These are phyloP conservation scores for Thielaviopsis musarum DNA, from an alignment of 2,329 filamentous ascomycete genomes.

Conservation along the genomic window DNA sequence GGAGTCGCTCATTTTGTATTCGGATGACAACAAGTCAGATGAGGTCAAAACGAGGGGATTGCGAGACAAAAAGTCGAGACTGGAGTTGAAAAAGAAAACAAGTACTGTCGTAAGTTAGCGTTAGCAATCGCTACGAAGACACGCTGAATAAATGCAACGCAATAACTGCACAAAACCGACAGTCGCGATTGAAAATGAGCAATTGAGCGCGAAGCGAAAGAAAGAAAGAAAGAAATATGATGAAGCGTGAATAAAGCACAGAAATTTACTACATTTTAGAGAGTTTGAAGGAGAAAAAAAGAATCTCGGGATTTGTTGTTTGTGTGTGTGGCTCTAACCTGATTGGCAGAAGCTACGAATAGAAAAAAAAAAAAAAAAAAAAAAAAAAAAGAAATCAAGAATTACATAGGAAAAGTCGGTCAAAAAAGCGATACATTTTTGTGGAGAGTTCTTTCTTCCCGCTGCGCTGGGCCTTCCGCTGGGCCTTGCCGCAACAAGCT, in stretches of 20 bases:
- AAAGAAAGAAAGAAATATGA: background rate
- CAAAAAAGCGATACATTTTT: background rate
- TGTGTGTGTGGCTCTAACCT: background rate
- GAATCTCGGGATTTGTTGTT: background rate
- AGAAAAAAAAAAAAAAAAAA: background rate
- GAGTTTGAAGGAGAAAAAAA: background rate
- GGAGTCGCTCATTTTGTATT: slow-evolving; percentile 1
- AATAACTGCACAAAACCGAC: no score
- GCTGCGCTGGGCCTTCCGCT: background rate
- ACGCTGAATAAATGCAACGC: background rate
- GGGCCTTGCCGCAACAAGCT: background rate
- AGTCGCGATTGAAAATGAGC: no score
- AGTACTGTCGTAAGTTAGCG: background rate
- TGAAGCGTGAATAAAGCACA: background rate
- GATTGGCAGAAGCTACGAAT: background rate
- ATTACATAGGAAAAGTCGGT: background rate
- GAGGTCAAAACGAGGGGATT: background rate
- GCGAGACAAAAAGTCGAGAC: background rate
- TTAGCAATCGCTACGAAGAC: background rate
- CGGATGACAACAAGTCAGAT: background rate
- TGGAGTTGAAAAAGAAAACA: background rate
- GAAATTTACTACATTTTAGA: background rate
- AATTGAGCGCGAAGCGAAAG: no score
- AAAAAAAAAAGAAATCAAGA: background rate
- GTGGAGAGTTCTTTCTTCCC: background rate